Evolutionary conservation across 345 rosid genomes (phyloP).

Genomic region (Eucalyptus urophylla): DNA sequence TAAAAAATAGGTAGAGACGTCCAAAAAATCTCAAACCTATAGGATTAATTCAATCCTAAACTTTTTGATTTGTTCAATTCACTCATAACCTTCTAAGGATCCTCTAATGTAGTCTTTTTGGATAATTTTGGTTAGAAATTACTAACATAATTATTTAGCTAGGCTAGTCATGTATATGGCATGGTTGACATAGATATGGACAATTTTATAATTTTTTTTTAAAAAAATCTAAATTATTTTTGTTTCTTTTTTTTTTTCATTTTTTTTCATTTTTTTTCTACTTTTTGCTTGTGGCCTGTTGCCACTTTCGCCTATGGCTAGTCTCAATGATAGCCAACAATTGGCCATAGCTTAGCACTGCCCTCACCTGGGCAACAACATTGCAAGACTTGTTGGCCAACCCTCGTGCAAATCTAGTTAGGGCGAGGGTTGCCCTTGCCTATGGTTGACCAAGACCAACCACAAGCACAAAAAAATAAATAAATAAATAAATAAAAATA

Average conservation of each 20-base stretch:
- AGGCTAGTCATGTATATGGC: neutral
- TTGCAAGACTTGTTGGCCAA: neutral
- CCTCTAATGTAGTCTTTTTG: accelerated
- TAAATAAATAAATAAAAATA: too few relatives aligned
- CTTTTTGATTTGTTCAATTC: accelerated
- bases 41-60: neutral
- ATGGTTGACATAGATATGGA: neutral
- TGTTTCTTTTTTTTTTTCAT: too few relatives aligned
- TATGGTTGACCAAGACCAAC: neutral
- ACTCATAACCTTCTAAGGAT: neutral
- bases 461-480: too few relatives aligned
- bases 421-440: neutral
- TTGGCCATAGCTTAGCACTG: accelerated
- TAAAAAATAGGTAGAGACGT: neutral
- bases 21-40: neutral
- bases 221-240: neutral
- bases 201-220: too few relatives aligned
- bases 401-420: neutral
- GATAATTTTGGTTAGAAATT: neutral
- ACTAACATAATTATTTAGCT: neutral
- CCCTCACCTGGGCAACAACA: accelerated
- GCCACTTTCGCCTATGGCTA: too few relatives aligned
- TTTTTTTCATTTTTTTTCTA: too few relatives aligned
- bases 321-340: neutral
- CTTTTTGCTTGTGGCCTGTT: too few relatives aligned